Evolutionary conservation across 139 green algal genomes (phyloP).

Genomic region (Ulvella scutata): DNA sequence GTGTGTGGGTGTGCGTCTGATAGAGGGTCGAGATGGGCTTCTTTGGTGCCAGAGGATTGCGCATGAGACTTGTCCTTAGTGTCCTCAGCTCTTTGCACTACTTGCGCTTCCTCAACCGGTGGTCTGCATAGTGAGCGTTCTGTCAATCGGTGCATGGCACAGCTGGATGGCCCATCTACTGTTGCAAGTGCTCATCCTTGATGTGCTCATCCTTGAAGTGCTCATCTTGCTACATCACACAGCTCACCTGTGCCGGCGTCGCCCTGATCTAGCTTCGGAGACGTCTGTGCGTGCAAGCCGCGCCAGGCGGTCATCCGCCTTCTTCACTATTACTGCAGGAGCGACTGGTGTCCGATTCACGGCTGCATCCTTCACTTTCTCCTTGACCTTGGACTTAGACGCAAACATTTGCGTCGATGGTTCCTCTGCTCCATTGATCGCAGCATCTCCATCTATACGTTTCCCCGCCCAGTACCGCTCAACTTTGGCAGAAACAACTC

Average conservation of each 20-base stretch:
- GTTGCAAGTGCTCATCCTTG: too few relatives aligned
- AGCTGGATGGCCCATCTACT: too few relatives aligned
- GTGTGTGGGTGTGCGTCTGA: background rate
- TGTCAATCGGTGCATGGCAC: too few relatives aligned
- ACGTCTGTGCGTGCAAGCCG: slow-evolving; percentile 21
- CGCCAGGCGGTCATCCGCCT: slow-evolving; percentile 32
- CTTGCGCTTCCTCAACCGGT: slow-evolving; percentile 9
- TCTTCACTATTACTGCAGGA: slow-evolving; percentile 48
- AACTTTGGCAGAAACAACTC: slow-evolving; percentile 52
- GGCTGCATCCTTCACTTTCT: slow-evolving; percentile 12
- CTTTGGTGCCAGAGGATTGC: background rate
- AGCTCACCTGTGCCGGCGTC: slow-evolving; percentile 7
- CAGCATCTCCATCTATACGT: background rate
- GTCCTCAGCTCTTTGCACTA: slow-evolving; percentile 1
- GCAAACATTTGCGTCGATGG: background rate
- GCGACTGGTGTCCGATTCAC: slow-evolving; percentile 29
- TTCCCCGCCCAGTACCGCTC: slow-evolving; percentile 72
- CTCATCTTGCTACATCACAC: too few relatives aligned
- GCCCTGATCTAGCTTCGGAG: slow-evolving; percentile 19
- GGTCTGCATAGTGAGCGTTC: slow-evolving; percentile 8
- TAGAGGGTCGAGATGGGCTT: background rate
- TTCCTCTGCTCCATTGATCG: background rate
- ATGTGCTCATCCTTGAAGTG: too few relatives aligned
- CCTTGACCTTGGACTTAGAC: background rate
- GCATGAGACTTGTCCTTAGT: background rate